phyloP scores from a whole-genome alignment of 2,329 filamentous ascomycete genomes.

The Pseudogymnoascus sp. region DNA sequence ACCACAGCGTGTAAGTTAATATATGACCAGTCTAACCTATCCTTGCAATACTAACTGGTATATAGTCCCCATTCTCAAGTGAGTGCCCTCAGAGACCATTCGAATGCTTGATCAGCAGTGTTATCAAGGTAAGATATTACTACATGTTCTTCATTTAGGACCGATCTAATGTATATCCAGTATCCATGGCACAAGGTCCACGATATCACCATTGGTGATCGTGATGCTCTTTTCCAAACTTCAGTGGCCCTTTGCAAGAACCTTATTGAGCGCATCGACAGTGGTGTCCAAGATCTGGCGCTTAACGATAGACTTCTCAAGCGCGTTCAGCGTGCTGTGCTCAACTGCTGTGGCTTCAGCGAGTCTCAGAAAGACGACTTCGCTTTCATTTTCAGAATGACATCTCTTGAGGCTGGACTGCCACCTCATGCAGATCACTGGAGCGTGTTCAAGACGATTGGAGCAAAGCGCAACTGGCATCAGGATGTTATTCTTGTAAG shows the following conservation, averaged over 20 bases:
- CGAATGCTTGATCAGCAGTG: conserved; percentile 56
- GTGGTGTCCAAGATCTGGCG: conserved; percentile 34
- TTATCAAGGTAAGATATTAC: conserved; percentile 25
- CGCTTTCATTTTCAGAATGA: conserved; percentile 35
- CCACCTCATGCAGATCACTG: conserved; percentile 42
- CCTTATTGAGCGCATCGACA: conserved; percentile 37
- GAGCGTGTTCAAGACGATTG: conserved; percentile 45
- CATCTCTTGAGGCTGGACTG: conserved; percentile 36
- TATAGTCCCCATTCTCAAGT: conserved; percentile 50
- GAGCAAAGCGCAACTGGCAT: conserved; percentile 40
- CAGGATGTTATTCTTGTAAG: conserved; percentile 49
- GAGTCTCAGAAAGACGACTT: conserved; percentile 54
- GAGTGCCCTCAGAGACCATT: conserved; percentile 57
- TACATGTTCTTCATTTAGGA: background rate
- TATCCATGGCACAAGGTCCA: conserved; percentile 54
- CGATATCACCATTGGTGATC: conserved; percentile 50
- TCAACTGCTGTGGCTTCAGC: conserved; percentile 54
- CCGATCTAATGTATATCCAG: conserved; percentile 26
- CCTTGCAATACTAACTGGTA: conserved; percentile 10
- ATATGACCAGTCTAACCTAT: background rate
- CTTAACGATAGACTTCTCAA: conserved; percentile 46
- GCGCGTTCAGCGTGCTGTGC: conserved; percentile 43
- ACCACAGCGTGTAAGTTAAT: conserved; percentile 48
- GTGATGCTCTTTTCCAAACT: conserved; percentile 44
- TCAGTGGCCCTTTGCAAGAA: conserved; percentile 41